Evolutionary conservation across 306 rosid species (phyloP), one percentile per base, ranked within the genome.

Genomic region (Fagus sylvatica): DNA sequence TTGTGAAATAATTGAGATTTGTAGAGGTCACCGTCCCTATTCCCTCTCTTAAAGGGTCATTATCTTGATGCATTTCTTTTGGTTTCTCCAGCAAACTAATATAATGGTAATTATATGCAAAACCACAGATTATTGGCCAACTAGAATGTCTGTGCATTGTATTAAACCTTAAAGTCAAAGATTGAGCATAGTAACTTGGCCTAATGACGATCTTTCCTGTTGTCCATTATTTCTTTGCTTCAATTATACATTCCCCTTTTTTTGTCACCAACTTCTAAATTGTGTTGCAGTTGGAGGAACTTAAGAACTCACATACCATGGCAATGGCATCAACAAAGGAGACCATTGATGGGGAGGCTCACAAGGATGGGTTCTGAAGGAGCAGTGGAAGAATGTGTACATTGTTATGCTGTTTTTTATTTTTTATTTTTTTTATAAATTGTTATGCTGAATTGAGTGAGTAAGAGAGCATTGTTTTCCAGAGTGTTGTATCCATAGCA

Each of bases 241-340:
- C n/a, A 12, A 53, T 19, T 17, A 53, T 49, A 4, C 51, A 42
- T 34, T n/a, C n/a, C 36, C 65, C 56, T 30, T 60, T n/a, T 65
- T 3, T 15, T 32, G 34, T 72, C 46, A 64, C 71, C 11, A 61
- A 61, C 64, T 55, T 69, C 32, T 48, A 40, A 83, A 28, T 54
- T 74, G 69, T 72, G 53, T 73, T 82, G 73, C 90, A 94, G 98
- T 78, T 91, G 73, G 96, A 91, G 80, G 94, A 87, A 79, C 77
- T 87, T 70, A 90, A 86, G 85, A 80, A 64, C 69, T 83, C 88
- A 0, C 85, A 83, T 19, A 73, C 82, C 53, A 66, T 59, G 62
- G 80, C 86, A 46, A 30, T 73, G 17, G 41, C 78, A 65, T 82
- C 93, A 13, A 79, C 85, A 8, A 88, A 89, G 82, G 97, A 91